A percentile compares a stretch with the other conserved stretches of the same genome.
Evolutionary conservation across 2,329 filamentous ascomycete species (phyloP).

Genomic region (Pezicula neosporulosa): DNA sequence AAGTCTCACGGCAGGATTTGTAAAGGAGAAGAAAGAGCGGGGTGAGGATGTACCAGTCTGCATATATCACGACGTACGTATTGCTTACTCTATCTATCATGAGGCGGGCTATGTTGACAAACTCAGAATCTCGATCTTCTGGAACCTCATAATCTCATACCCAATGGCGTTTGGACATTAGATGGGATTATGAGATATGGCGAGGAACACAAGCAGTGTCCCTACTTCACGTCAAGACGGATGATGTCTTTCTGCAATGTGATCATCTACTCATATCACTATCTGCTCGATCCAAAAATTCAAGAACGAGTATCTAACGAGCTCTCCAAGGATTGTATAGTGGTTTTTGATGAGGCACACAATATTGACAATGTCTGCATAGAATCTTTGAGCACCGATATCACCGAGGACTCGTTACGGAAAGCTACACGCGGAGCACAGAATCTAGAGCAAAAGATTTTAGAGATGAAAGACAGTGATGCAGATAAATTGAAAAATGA

Average conservation of each 20-base stretch:
- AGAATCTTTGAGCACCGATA: slow-evolving; percentile 91
- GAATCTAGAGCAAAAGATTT: slow-evolving; percentile 86
- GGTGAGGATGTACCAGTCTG: slow-evolving; percentile 94
- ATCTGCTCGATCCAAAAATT: slow-evolving; percentile 95
- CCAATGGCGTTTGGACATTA: slow-evolving; percentile 92
- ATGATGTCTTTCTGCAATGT: slow-evolving; percentile 99
- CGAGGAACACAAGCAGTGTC: slow-evolving; percentile 93
- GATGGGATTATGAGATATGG: slow-evolving; percentile 87
- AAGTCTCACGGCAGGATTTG: slow-evolving; percentile 92
- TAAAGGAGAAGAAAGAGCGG: slow-evolving; percentile 94
- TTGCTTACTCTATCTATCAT: slow-evolving; percentile 19
- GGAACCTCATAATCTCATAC: slow-evolving; percentile 91
- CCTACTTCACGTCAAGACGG: slow-evolving; percentile 90
- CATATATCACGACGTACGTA: slow-evolving; percentile 80
- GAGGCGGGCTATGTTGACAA: slow-evolving; percentile 18
- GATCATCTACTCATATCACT: slow-evolving; percentile 99
- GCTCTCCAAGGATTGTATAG: slow-evolving; percentile 95
- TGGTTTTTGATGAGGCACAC: slow-evolving; percentile 97
- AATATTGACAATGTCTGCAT: slow-evolving; percentile 99
- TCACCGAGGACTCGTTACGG: slow-evolving; percentile 90
- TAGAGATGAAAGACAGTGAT: slow-evolving; percentile 93
- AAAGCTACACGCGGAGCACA: slow-evolving; percentile 88
- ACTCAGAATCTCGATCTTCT: slow-evolving; percentile 82
- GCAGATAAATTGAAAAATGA: slow-evolving; percentile 92
- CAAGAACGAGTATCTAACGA: slow-evolving; percentile 85